Evolutionary conservation across 768 basidiomycete genomes (phyloP), one percentile per base, ranked within the genome.

Genomic region (Boletus tylopilopsis): DNA sequence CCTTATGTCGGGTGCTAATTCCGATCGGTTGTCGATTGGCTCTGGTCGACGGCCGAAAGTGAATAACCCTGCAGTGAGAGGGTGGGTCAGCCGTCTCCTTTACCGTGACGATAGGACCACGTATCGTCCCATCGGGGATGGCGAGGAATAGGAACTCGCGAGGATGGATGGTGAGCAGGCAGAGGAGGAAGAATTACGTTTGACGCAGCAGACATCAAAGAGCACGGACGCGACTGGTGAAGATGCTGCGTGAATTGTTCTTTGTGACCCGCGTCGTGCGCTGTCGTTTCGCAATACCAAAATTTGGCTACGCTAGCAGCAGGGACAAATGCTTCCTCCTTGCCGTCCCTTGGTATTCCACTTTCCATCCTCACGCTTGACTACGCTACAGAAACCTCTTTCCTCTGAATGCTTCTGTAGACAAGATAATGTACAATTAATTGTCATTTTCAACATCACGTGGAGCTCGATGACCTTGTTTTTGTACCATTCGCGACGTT

Each of bases 71-170:
- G 49, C 50, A 7, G 54, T 64, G 21, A 64, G 66, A 27, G 73
- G 75, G 29, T 82, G 82, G 76, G 69, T 85, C 37, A 68, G 68
- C 42, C 76, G 77, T 30, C 48, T 85, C 36, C 64, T 83, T 49
- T 71, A 75, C 23, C 67, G 77, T 24, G 60, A 66, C 21, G 67
- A 71, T 47, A 69, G 73, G 46, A 68, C 66, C 6, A 53, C 68
- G 36, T 83, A 83, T 58, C 68, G 73, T 48, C 75, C 78, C 36
- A 76, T 82, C 38, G 68, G 65, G 19, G 72, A 66, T 41, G 66
- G 60, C 40, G 76, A 78, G 42, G 77, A 80, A 75, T 78, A 78
- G 77, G 76, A 77, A 78, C 67, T 77, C 68, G 64, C 68, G 77
- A 77, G 76, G 77, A 74, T 77, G 75, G 71, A 64, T 60, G 61